Base-by-base conservation (phyloP, 2,329 filamentous ascomycete species). In the Thielaviopsis ethacetica region DNA sequence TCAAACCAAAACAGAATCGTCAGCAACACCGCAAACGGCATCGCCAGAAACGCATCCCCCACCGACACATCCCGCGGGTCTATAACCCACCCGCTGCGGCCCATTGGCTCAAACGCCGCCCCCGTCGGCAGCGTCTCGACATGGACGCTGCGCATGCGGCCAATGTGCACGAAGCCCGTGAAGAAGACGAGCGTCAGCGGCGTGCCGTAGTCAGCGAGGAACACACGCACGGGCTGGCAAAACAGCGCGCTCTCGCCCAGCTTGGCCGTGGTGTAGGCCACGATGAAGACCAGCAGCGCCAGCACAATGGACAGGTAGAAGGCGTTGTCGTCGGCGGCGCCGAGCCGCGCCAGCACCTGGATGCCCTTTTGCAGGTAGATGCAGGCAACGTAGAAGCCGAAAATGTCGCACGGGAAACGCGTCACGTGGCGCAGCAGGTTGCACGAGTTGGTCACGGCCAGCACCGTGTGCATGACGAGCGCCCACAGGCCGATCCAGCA, bases 321-420 rank as follows among this genome's bases (percentile, higher is more conserved):
- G 68, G 85, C 79, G 54, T 75, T 77, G 64, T 75, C 70, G 69
- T n/a, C n/a, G n/a, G n/a, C n/a, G n/a, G 75, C 67, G 70, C 86
- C 90, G 66, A 94, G 85, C 13, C 85, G 79, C 51, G 83, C 84
- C 21, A 95, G 78, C 15, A 94, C 87, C 70, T 95, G 88, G 62
- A 95, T 85, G 17, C 89, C 89, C 71, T 95, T 95, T 67, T 95
- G 88, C 21, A 95, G 76, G 68, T 95, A 95, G 70, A 95, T 91
- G 67, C 87, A 90, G 59, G 89, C 89, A 54, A 95, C 89, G 68
- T 95, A 95, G 72, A 95, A 94, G 56, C 89, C 90, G 64, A 95
- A 95, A 66, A 91, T 93, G 69, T 95, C 90, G 71, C 90, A 95
- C 24, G 88, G 89, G 68, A 95, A 95, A 15, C 88, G 80, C 0